phyloP scores from a whole-genome alignment of 768 basidiomycete species.

The Pulveroboletus sp. region DNA sequence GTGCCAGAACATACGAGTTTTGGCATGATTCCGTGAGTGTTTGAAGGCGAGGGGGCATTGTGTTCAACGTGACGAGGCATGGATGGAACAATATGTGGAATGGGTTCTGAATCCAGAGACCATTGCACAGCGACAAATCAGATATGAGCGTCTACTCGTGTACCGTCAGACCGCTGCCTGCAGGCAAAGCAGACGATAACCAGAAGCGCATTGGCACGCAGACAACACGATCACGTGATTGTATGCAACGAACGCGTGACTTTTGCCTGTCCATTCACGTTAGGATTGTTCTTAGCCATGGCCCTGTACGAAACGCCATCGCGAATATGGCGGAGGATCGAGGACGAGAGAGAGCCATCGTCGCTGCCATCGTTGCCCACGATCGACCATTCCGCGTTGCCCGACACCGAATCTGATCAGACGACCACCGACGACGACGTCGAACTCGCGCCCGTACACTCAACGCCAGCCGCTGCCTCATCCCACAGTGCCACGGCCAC shows the following conservation, averaged over 20 bases:
- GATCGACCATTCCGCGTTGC: slow-evolving; percentile 60
- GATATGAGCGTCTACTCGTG: no score
- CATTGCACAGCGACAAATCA: no score
- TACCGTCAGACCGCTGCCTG: no score
- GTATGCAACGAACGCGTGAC: slow-evolving; percentile 18
- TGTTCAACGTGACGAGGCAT: no score
- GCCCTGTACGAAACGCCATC: slow-evolving; percentile 76
- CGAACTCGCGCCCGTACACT: slow-evolving; percentile 55
- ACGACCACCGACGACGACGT: slow-evolving; percentile 41
- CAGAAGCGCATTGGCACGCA: no score
- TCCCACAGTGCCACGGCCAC: slow-evolving; percentile 49
- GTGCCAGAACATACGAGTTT: no score
- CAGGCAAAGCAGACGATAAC: no score
- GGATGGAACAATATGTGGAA: no score
- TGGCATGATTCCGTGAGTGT: no score
- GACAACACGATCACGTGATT: slow-evolving; percentile 25
- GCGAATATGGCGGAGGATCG: slow-evolving; percentile 78
- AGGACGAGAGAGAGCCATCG: slow-evolving; percentile 75
- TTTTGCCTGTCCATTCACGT: neutral
- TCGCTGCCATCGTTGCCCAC: slow-evolving; percentile 74
- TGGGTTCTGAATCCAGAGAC: no score
- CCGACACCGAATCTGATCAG: slow-evolving; percentile 34
- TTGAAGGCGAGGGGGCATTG: no score
- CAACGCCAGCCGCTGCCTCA: slow-evolving; percentile 55
- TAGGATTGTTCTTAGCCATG: slow-evolving; percentile 28